Conservation (phyloP, 176 grass and related monocot genomes). For the Stipa capillata region DNA sequence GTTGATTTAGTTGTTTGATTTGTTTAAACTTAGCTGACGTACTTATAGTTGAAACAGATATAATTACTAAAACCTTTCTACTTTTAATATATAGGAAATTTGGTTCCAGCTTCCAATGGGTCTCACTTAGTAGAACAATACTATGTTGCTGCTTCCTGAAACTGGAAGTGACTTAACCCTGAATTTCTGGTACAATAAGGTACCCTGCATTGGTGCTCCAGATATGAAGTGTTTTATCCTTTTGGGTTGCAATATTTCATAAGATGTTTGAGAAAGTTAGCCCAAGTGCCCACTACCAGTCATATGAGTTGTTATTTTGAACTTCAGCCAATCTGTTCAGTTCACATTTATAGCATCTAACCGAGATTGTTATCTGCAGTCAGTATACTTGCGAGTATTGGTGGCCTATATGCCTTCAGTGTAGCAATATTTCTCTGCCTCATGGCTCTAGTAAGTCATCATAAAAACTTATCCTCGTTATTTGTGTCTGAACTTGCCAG, state of each 20-base stretch:
- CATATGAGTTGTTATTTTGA: not conserved
- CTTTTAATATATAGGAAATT: not conserved
- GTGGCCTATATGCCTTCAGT: conserved; percentile 83
- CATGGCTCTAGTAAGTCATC: conserved; percentile 74
- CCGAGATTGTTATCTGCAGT: conserved; percentile 43
- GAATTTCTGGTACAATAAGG: not conserved
- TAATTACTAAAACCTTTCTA: not conserved
- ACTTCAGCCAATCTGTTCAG: not conserved
- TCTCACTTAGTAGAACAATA: not conserved
- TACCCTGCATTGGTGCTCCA: not conserved
- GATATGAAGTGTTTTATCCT: not conserved
- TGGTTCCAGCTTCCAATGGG: not conserved
- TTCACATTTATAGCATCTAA: conserved; percentile 20
- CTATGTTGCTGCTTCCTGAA: not conserved
- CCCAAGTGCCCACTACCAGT: not conserved
- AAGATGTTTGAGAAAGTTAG: not conserved
- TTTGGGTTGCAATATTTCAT: not conserved
- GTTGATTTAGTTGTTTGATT: not conserved
- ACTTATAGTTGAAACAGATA: not conserved
- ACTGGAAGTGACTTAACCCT: not conserved
- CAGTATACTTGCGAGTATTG: conserved; percentile 78
- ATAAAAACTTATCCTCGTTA: not conserved
- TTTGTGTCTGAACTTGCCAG: not conserved
- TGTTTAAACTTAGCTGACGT: not conserved
- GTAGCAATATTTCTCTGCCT: conserved; percentile 74